Percentiles rank a stretch among this genome's conserved stretches.
Conservation (phyloP, 305 asterid genomes). For the Stenogyne calaminthoides region DNA sequence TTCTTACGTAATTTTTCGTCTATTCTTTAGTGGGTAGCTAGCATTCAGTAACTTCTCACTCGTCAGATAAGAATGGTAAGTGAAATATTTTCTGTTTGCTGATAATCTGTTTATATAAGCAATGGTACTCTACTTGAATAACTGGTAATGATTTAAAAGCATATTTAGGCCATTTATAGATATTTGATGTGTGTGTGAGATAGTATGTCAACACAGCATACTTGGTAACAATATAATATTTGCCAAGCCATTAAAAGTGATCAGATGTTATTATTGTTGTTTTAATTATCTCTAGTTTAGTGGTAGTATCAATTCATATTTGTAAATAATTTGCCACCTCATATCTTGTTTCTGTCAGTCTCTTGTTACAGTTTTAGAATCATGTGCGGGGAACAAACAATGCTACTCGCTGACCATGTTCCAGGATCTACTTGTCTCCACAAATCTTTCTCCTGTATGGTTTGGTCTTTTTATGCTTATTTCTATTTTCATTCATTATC, state of each 20-base stretch:
- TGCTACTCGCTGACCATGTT: slow-evolving; percentile 86
- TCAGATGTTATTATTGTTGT: not conserved
- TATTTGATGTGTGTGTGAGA: not conserved
- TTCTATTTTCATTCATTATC: slow-evolving; percentile 20
- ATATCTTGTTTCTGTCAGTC: slow-evolving; percentile 65
- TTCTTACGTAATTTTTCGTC: slow-evolving; percentile 22
- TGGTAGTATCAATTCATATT: slow-evolving; percentile 11
- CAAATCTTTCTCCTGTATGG: slow-evolving; percentile 90
- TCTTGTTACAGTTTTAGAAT: slow-evolving; percentile 75
- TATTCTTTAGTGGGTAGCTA: not conserved
- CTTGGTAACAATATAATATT: slow-evolving; percentile 1
- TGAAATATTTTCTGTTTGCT: slow-evolving; percentile 23
- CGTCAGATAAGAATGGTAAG: slow-evolving; percentile 14
- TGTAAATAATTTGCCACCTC: slow-evolving; percentile 29
- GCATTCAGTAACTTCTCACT: slow-evolving; percentile 5
- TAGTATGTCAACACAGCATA: not conserved
- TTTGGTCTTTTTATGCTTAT: slow-evolving; percentile 33
- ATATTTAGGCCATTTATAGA: not conserved
- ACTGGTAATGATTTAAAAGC: not conserved
- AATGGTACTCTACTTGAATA: slow-evolving; percentile 3
- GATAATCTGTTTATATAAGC: not conserved
- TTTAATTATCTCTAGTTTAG: not conserved
- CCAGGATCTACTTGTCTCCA: slow-evolving; percentile 94
- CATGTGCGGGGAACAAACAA: slow-evolving; percentile 62
- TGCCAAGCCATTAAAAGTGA: slow-evolving; percentile 9